A percentile compares a stretch with the other conserved stretches of the same genome.
These are phyloP conservation scores for Herpotrichia juniperi DNA, from an alignment of 2,329 filamentous ascomycete genomes.

Conservation along the genomic window DNA sequence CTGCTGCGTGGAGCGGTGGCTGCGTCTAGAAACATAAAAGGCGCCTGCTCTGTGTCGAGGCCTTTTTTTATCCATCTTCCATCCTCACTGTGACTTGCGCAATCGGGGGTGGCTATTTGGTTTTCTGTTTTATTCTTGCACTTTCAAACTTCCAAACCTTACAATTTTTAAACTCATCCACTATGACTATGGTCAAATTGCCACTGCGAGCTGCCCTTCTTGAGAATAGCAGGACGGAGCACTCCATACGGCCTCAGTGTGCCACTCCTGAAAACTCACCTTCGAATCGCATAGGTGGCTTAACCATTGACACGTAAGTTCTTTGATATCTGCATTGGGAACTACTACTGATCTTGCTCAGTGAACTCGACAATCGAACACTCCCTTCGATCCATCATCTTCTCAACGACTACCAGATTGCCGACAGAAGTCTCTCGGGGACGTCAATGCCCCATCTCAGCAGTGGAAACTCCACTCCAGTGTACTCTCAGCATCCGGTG, in stretches of 20 bases:
- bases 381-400: background rate
- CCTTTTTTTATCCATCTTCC: background rate
- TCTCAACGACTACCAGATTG: background rate
- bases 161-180: background rate
- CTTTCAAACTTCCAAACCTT: background rate
- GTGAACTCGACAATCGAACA: background rate
- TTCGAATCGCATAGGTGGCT: background rate
- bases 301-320: constrained; percentile 1
- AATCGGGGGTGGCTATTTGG: background rate
- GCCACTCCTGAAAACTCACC: background rate
- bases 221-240: background rate
- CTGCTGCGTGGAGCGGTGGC: constrained; percentile 5
- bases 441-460: background rate
- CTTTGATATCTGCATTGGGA: background rate
- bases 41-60: background rate
- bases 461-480: background rate
- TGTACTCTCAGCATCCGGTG: no score
- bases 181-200: background rate
- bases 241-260: background rate
- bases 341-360: background rate
- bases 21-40: constrained; percentile 11
- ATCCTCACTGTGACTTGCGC: background rate
- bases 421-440: background rate
- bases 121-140: background rate
- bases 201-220: background rate